phyloP scores from a whole-genome alignment of 495 filamentous ascomycete species.

The Aspergillus incahuasiensis region DNA sequence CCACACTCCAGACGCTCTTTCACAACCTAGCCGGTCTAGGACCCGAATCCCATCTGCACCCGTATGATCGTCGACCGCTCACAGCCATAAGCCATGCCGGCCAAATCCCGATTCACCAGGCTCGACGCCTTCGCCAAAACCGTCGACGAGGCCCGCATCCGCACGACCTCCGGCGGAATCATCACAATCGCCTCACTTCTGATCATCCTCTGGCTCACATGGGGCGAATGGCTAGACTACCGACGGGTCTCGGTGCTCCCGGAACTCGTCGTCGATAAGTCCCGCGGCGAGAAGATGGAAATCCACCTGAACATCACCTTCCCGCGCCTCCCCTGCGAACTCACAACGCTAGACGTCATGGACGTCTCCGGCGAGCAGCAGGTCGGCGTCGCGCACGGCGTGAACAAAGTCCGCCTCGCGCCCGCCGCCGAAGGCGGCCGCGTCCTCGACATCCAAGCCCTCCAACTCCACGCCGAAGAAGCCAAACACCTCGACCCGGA shows the following conservation, averaged over 20 bases:
- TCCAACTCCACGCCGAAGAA: constrained; percentile 62
- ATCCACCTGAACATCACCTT: constrained; percentile 98
- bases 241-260: constrained; percentile 79
- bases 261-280: constrained; percentile 94
- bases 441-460: constrained; percentile 67
- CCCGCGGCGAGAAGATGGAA: constrained; percentile 95
- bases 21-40: constrained; percentile 7
- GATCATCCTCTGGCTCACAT: constrained; percentile 79
- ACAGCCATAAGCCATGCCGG: constrained; percentile 36
- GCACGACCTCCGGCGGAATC: constrained; percentile 94
- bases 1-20: background rate
- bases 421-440: constrained; percentile 67
- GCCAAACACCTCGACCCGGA: constrained; percentile 82
- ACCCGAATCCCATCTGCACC: background rate
- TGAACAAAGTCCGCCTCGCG: constrained; percentile 79
- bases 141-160: constrained; percentile 93
- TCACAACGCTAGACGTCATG: constrained; percentile 97
- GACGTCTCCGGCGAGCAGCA: constrained; percentile 97
- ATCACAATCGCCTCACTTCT: constrained; percentile 88
- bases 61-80: constrained; percentile 29
- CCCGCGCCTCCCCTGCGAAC: constrained; percentile 88
- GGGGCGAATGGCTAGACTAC: constrained; percentile 96
- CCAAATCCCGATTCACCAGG: constrained; percentile 82
- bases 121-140: constrained; percentile 99
- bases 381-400: constrained; percentile 84